These are phyloP conservation scores for Yarrowia sp. DNA, from an alignment of 805 yeast genomes.

Conservation along the genomic window DNA sequence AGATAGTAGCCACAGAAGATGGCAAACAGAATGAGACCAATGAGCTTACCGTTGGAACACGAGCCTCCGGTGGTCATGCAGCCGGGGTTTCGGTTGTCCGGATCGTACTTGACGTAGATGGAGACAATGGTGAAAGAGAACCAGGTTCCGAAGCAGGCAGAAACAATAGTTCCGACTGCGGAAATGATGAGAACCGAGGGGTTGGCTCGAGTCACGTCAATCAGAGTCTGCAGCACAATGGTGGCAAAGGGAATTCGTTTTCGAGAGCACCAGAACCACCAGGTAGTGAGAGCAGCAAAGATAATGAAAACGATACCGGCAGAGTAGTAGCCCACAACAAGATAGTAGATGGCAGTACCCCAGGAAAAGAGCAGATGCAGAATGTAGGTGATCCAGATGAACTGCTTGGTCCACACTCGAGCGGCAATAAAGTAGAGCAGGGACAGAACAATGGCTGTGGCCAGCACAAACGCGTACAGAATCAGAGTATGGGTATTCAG, in stretches of 20 bases:
- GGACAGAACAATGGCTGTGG: conserved; percentile 58
- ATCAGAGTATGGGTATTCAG: conserved; percentile 72
- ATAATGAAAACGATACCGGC: conserved; percentile 74
- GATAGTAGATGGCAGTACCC: conserved; percentile 72
- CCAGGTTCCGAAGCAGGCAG: conserved; percentile 61
- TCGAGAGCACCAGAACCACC: conserved; percentile 71
- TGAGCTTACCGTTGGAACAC: conserved; percentile 56
- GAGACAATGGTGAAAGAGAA: conserved; percentile 69
- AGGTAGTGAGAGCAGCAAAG: conserved; percentile 61
- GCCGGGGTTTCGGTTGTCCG: conserved; percentile 42
- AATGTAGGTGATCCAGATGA: conserved; percentile 66
- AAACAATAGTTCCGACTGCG: conserved; percentile 53
- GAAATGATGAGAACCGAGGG: conserved; percentile 68
- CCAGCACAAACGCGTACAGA: conserved; percentile 62
- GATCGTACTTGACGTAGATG: conserved; percentile 69
- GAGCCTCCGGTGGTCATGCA: conserved; percentile 51
- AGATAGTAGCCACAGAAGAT: conserved; percentile 81
- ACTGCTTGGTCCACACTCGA: conserved; percentile 58
- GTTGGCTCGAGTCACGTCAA: conserved; percentile 68
- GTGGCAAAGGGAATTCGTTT: conserved; percentile 71
- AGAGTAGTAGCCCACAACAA: conserved; percentile 65
- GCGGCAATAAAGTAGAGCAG: conserved; percentile 56
- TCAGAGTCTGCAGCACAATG: conserved; percentile 62
- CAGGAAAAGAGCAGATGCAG: conserved; percentile 64
- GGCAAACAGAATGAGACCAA: conserved; percentile 67